Conservation (phyloP, 768 basidiomycete species). For the Kwoniella botswanensis region DNA sequence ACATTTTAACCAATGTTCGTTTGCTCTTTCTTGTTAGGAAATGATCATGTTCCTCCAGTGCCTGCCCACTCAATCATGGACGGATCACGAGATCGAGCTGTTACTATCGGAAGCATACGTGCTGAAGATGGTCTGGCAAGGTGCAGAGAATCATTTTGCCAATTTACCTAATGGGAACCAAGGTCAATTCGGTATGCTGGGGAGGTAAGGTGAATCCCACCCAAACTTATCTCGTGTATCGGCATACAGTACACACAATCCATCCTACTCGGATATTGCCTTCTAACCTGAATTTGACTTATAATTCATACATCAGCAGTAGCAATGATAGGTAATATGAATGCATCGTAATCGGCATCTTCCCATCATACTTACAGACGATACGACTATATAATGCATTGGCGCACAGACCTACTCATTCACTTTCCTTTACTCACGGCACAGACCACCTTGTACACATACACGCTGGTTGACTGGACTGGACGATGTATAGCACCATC, state of each 20-base stretch:
- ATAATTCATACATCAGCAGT: neutral
- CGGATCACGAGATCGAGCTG: slow-evolving; percentile 93
- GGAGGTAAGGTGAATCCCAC: slow-evolving; percentile 25
- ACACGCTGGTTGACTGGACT: slow-evolving; percentile 1
- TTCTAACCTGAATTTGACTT: neutral
- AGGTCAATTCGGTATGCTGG: slow-evolving; percentile 50
- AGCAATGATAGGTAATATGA: neutral
- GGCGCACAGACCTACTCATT: slow-evolving; percentile 14
- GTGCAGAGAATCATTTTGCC: slow-evolving; percentile 58
- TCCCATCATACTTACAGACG: neutral
- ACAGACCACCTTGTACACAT: neutral
- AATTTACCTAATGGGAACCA: slow-evolving; percentile 34
- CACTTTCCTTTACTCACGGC: neutral
- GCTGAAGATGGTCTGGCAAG: slow-evolving; percentile 59
- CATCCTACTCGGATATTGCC: too few relatives aligned
- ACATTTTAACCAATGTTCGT: neutral
- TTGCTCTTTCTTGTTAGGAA: slow-evolving; percentile 65
- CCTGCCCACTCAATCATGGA: slow-evolving; percentile 74
- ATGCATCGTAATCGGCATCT: neutral
- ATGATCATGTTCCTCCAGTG: slow-evolving; percentile 92
- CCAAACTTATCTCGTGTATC: neutral
- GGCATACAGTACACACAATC: too few relatives aligned
- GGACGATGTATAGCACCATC: too few relatives aligned
- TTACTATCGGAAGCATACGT: slow-evolving; percentile 95
- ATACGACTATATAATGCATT: neutral